Evolutionary conservation across 805 yeast species (phyloP), one percentile per base, ranked within the genome.

Genomic region (Cyberlindnera subsufficiens): DNA sequence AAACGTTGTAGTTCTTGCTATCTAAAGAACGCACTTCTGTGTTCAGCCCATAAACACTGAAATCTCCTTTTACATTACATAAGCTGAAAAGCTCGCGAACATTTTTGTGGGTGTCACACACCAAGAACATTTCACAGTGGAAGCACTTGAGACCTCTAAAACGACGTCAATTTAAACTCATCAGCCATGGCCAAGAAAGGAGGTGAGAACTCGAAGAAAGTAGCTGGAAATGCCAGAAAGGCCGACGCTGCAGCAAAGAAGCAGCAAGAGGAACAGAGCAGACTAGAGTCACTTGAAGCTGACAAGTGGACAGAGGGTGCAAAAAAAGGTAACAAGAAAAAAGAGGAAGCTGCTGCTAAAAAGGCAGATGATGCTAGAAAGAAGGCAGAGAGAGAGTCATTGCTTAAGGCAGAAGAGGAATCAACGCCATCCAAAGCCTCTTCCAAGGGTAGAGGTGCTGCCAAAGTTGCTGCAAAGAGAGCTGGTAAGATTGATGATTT

Each of bases 301-400:
- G 71, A 72, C 14, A 70, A 75, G 49, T 85, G 93, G 93, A 77
- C 74, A 3, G 70, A 80, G 18, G 95, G 93, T 29, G 54, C 86
- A 20, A 85, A 85, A 68, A 78, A 78, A 58, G 76, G 74, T 30
- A 76, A 72, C 61, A 75, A 78, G 67, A 86, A 86, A 72, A 80
- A 80, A 62, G 82, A 76, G 42, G 85, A 76, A 18, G 82, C 76
- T 14, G 78, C 74, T 39, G 79, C 76, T 43, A 86, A 84, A 65
- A 78, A 74, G 56, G 88, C 82, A 39, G 90, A 84, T 54, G 90
- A 86, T 5, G 80, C 82, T 8, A 72, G 79, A 43, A 83, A 82
- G 69, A 86, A 86, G 69, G 84, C 86, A n/a, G 93, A 86, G 59
- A 74, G 93, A 53, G 93, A 86, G 35, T 78, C 79, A 1, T 64